phyloP scores from a whole-genome alignment of 2,329 filamentous ascomycete species.

The Fusarium equiseti region DNA sequence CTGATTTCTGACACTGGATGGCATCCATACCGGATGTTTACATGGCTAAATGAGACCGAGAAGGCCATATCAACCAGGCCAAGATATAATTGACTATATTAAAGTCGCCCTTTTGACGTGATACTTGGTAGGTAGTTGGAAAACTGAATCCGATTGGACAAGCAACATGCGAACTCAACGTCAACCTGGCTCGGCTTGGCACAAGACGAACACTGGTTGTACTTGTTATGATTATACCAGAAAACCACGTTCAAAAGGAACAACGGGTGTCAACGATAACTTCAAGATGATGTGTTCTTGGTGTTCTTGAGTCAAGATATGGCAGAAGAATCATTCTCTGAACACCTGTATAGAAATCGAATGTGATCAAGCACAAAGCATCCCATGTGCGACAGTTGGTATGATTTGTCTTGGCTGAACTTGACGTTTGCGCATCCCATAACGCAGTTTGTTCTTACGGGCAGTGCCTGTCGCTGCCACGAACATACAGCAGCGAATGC shows the following conservation, averaged over 20 bases:
- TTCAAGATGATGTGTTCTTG: not conserved
- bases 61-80: not conserved
- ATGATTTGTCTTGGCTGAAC: not conserved
- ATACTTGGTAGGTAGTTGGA: not conserved
- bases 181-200: not conserved
- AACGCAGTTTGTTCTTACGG: not conserved
- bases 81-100: not conserved
- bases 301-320: not conserved
- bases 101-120: not conserved
- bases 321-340: not conserved
- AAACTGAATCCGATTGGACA: not conserved
- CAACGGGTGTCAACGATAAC: not conserved
- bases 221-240: not conserved
- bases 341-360: not conserved
- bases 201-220: not conserved
- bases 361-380: not conserved
- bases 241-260: not conserved
- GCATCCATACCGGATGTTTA: constrained; percentile 6
- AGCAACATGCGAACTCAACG: not conserved
- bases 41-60: not conserved
- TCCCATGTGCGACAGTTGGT: not conserved
- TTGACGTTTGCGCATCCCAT: not conserved
- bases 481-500: constrained; percentile 1
- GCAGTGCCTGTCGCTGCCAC: constrained; percentile 1
- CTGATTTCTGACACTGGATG: constrained; percentile 16